Evolutionary conservation across 2,329 filamentous ascomycete species (phyloP).

Genomic region (Aspergillus nomiae): DNA sequence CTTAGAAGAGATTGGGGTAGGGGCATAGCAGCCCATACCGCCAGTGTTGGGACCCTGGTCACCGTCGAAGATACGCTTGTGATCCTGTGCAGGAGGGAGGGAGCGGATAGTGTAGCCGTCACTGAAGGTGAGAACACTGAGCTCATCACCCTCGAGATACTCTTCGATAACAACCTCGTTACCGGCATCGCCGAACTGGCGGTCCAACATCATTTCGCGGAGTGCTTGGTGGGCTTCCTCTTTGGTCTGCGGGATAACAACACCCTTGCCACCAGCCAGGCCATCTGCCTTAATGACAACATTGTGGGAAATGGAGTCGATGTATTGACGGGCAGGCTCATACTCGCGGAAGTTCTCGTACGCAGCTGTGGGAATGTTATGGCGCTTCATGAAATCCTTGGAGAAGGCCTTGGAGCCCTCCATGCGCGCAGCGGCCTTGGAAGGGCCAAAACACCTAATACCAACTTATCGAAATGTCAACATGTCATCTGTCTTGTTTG

Average conservation of each 20-base stretch:
- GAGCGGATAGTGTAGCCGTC: constrained; percentile 84
- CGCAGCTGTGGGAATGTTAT: constrained; percentile 84
- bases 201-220: constrained; percentile 86
- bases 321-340: constrained; percentile 70
- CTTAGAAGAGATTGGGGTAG: constrained; percentile 76
- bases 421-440: constrained; percentile 79
- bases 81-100: constrained; percentile 89
- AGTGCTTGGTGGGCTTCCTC: constrained; percentile 81
- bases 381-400: constrained; percentile 95
- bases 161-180: constrained; percentile 95
- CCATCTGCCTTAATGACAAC: constrained; percentile 95
- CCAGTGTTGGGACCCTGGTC: constrained; percentile 92
- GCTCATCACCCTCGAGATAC: constrained; percentile 85
- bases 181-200: constrained; percentile 82
- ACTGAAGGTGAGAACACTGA: constrained; percentile 87
- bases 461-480: constrained; percentile 50
- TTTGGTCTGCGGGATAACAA: constrained; percentile 81
- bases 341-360: constrained; percentile 88
- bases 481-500: background rate
- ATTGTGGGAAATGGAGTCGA: constrained; percentile 69
- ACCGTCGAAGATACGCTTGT: constrained; percentile 91
- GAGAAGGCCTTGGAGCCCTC: constrained; percentile 97
- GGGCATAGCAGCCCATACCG: constrained; percentile 96
- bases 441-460: constrained; percentile 84
- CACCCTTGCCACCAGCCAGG: constrained; percentile 91